Percentiles rank a stretch among this genome's conserved stretches.
Evolutionary conservation across 2,329 filamentous ascomycete species (phyloP).

Genomic region (Drechslerella dactyloides): DNA sequence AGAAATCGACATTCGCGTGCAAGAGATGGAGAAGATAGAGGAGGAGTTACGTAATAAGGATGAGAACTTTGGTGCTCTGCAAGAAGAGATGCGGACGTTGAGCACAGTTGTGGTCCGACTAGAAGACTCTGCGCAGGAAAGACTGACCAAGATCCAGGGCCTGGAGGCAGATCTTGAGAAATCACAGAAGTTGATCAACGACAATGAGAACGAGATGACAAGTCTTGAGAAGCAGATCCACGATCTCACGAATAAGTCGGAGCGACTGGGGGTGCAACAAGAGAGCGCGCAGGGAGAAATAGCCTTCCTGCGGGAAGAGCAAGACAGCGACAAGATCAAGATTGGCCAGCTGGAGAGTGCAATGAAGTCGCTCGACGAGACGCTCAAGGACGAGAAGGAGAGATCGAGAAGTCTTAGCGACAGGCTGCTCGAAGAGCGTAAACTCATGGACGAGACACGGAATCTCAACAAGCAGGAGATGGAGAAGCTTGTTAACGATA

Average conservation of each 20-base stretch:
- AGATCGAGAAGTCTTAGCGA: slow-evolving; percentile 59
- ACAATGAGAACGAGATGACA: slow-evolving; percentile 85
- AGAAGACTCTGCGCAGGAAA: slow-evolving; percentile 77
- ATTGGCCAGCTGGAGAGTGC: slow-evolving; percentile 91
- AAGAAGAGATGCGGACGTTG: slow-evolving; percentile 90
- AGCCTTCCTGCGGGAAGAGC: slow-evolving; percentile 92
- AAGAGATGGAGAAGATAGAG: slow-evolving; percentile 63
- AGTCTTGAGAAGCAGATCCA: slow-evolving; percentile 81
- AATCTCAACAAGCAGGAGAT: slow-evolving; percentile 76
- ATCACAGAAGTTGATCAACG: slow-evolving; percentile 79
- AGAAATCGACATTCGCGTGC: slow-evolving; percentile 65
- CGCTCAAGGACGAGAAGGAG: slow-evolving; percentile 83
- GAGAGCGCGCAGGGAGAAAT: slow-evolving; percentile 94
- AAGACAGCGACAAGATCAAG: slow-evolving; percentile 96
- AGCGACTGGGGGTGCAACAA: slow-evolving; percentile 85
- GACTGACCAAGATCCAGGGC: slow-evolving; percentile 49
- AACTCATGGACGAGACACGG: slow-evolving; percentile 83
- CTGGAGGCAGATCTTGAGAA: slow-evolving; percentile 67
- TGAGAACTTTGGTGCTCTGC: slow-evolving; percentile 89
- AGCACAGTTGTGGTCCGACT: slow-evolving; percentile 84
- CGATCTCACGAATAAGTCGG: slow-evolving; percentile 85
- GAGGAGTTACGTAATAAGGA: slow-evolving; percentile 67
- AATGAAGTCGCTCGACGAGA: slow-evolving; percentile 77
- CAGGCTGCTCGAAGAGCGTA: slow-evolving; percentile 68
- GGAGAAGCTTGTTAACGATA: slow-evolving; percentile 88